phyloP scores from a whole-genome alignment of 345 rosid genomes.

The Citrus reticulata region DNA sequence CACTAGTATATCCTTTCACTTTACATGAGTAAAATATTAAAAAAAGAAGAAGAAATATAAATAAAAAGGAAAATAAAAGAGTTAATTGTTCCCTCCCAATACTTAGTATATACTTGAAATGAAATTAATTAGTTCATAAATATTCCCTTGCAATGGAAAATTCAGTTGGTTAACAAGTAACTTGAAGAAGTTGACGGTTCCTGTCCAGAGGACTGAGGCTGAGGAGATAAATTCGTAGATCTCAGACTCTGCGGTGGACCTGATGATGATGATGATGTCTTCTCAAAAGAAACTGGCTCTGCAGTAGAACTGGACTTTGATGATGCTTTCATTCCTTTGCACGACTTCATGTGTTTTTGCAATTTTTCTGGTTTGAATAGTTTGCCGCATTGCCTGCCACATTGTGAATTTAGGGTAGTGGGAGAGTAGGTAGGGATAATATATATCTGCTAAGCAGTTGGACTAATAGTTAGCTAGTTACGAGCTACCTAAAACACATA shows the following conservation, averaged over 20 bases:
- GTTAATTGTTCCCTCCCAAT: no score
- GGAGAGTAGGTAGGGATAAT: no score
- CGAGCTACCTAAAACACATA: no score
- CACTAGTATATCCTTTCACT: not conserved
- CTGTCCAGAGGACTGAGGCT: not conserved
- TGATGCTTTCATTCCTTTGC: constrained; percentile 48
- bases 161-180: constrained; percentile 22
- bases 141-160: not conserved
- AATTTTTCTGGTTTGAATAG: constrained; percentile 67
- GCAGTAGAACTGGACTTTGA: not conserved
- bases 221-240: not conserved
- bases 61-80: not conserved
- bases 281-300: constrained; percentile 14
- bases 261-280: not conserved
- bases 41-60: no score
- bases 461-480: no score
- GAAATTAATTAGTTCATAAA: no score
- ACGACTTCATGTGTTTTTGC: constrained; percentile 71
- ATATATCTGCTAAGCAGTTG: not conserved
- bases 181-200: not conserved
- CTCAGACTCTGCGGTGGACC: not conserved
- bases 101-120: not conserved
- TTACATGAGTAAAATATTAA: not conserved
- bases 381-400: constrained; percentile 72
- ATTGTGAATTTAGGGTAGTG: not conserved